These are phyloP conservation scores for Hamigera avellanea DNA, from an alignment of 495 filamentous ascomycete species.

Conservation along the genomic window DNA sequence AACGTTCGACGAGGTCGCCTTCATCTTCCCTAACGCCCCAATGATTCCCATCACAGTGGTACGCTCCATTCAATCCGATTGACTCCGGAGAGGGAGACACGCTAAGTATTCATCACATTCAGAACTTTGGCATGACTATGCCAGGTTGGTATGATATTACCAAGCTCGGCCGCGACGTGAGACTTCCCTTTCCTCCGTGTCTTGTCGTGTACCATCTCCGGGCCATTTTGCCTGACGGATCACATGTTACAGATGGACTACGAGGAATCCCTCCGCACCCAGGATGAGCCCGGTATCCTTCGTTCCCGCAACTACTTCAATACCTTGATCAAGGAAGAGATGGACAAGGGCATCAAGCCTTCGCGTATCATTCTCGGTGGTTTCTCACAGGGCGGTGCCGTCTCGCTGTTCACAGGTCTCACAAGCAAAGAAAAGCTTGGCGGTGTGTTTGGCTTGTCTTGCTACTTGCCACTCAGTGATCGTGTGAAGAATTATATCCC, in stretches of 20 bases:
- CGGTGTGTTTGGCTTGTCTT: slow-evolving; percentile 77
- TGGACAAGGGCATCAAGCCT: slow-evolving; percentile 70
- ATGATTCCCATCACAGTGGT: slow-evolving; percentile 77
- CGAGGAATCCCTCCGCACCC: slow-evolving; percentile 37
- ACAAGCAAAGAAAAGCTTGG: slow-evolving; percentile 66
- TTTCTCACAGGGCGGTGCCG: slow-evolving; percentile 52
- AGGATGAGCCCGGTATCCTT: slow-evolving; percentile 76
- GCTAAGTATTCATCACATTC: not conserved
- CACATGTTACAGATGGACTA: slow-evolving; percentile 22
- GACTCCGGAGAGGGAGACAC: too few relatives aligned
- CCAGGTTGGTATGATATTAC: slow-evolving; percentile 90
- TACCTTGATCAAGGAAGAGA: slow-evolving; percentile 67
- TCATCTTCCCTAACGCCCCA: slow-evolving; percentile 92
- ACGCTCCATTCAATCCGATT: slow-evolving; percentile 17
- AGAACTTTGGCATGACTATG: slow-evolving; percentile 78
- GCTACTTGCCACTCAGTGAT: slow-evolving; percentile 64
- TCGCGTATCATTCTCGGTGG: slow-evolving; percentile 74
- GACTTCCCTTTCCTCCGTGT: slow-evolving; percentile 2
- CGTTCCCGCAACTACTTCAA: slow-evolving; percentile 65
- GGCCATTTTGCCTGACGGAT: not conserved
- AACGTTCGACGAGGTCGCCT: slow-evolving; percentile 81
- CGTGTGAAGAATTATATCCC: slow-evolving; percentile 58
- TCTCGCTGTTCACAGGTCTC: slow-evolving; percentile 53
- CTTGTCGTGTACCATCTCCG: not conserved
- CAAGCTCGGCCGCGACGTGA: slow-evolving; percentile 38